phyloP scores from a whole-genome alignment of 2,329 filamentous ascomycete species.

The Basipetospora chlamydospora region DNA sequence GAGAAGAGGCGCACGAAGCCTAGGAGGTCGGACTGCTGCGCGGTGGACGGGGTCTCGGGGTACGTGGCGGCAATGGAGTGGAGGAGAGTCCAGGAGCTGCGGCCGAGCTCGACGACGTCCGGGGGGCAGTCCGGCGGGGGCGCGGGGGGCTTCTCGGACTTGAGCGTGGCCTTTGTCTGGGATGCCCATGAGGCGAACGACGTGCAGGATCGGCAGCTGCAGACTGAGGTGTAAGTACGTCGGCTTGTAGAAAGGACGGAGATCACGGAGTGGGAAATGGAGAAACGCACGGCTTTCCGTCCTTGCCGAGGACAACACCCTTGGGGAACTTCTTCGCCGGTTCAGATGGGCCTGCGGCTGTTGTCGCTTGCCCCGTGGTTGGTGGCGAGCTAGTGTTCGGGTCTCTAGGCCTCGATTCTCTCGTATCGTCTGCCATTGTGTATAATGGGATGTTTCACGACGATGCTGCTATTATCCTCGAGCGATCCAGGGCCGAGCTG shows the following conservation, averaged over 20 bases:
- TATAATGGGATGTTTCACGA: too few relatives aligned
- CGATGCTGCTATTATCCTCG: too few relatives aligned
- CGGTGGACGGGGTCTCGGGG: conserved; percentile 50
- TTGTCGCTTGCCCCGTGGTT: conserved; percentile 9
- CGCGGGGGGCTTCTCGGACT: conserved; percentile 5
- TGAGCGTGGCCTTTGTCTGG: conserved; percentile 30
- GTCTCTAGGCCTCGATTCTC: conserved; percentile 12
- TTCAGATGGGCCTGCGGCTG: conserved; percentile 9
- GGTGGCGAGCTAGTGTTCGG: conserved; percentile 9
- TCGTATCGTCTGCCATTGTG: conserved; percentile 23
- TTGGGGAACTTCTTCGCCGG: conserved; percentile 45
- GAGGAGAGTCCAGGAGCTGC: conserved; percentile 82
- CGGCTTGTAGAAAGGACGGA: too few relatives aligned
- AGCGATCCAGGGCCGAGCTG: too few relatives aligned
- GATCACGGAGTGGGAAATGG: not conserved
- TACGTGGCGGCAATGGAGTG: conserved; percentile 86
- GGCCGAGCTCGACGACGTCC: conserved; percentile 76
- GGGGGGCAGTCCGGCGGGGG: conserved; percentile 62
- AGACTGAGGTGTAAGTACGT: not conserved
- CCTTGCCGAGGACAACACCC: conserved; percentile 60
- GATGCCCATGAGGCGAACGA: conserved; percentile 50
- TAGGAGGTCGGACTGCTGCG: conserved; percentile 61
- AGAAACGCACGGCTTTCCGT: conserved; percentile 65
- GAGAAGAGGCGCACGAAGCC: conserved; percentile 71
- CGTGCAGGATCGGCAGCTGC: conserved; percentile 57